Evolutionary conservation across 306 rosid species (phyloP).

Genomic region (Inga leiocalycina): DNA sequence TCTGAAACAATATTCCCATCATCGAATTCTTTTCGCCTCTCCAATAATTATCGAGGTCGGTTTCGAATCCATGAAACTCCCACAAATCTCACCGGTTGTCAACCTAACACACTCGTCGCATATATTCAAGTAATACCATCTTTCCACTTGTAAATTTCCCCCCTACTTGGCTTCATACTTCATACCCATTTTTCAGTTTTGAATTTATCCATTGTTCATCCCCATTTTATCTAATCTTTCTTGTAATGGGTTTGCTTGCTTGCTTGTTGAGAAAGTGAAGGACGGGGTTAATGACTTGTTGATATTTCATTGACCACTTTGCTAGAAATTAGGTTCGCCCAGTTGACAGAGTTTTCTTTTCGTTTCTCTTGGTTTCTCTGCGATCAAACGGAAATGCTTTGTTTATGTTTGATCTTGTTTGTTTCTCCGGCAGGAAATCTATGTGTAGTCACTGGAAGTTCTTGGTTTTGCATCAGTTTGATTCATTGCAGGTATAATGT

Average conservation of each 20-base stretch:
- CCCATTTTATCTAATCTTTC: conserved; percentile 19
- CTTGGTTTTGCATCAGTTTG: conserved; percentile 35
- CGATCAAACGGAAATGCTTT: conserved; percentile 31
- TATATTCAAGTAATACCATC: conserved; percentile 24
- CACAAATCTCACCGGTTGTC: conserved; percentile 58
- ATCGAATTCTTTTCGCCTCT: background rate
- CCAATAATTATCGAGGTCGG: conserved; percentile 32
- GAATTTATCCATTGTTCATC: conserved; percentile 30
- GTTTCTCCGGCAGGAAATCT: conserved; percentile 30
- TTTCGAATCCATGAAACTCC: conserved; percentile 50
- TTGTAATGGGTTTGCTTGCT: conserved; percentile 25
- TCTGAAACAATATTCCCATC: conserved; percentile 34
- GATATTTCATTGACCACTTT: conserved; percentile 37
- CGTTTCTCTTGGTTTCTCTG: conserved; percentile 15
- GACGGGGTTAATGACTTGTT: conserved; percentile 36
- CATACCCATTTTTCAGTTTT: conserved; percentile 10
- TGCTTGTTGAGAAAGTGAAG: conserved; percentile 44
- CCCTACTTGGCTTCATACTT: background rate
- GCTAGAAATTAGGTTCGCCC: conserved; percentile 30
- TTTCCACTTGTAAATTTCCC: conserved; percentile 17
- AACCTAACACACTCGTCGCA: conserved; percentile 55
- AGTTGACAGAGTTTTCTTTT: conserved; percentile 16
- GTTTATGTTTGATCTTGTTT: conserved; percentile 14
- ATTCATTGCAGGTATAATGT: conserved; percentile 47
- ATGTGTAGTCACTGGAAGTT: conserved; percentile 17